Conservation (phyloP, 441 rosid species). For the Brassica balearica region DNA sequence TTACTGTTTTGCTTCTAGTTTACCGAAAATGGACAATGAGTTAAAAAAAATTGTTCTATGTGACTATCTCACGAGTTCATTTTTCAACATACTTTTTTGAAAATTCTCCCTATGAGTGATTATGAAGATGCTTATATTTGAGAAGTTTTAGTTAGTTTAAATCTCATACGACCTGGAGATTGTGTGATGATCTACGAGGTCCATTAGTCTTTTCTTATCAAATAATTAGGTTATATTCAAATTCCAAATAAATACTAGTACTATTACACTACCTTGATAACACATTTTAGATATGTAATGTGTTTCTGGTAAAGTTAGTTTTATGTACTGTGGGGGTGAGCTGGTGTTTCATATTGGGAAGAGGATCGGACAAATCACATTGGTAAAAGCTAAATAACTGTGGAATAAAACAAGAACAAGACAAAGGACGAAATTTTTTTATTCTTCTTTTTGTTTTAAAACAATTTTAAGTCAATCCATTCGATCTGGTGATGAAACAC, state of each 20-base stretch:
- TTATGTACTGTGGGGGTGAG: constrained; percentile 35
- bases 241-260: not conserved
- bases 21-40: constrained; percentile 15
- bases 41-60: not conserved
- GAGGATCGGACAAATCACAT: constrained; percentile 45
- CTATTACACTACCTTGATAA: constrained; percentile 2
- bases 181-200: constrained; percentile 3
- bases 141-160: not conserved
- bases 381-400: constrained; percentile 33
- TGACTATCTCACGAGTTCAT: not conserved
- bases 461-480: constrained; percentile 12
- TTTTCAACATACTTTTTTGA: not conserved
- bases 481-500: constrained; percentile 23
- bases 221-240: constrained; percentile 9
- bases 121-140: constrained; percentile 10
- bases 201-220: not conserved
- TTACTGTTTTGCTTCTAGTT: constrained; percentile 18
- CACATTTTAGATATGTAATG: constrained; percentile 18
- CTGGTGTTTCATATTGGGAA: constrained; percentile 46
- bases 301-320: constrained; percentile 18
- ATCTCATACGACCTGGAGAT: not conserved
- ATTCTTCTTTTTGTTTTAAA: not conserved
- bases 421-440: constrained; percentile 14
- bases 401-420: constrained; percentile 38
- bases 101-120: not conserved